These are phyloP conservation scores for Chondrus crispus DNA, from an alignment of 23 red algal species.

Conservation along the genomic window DNA sequence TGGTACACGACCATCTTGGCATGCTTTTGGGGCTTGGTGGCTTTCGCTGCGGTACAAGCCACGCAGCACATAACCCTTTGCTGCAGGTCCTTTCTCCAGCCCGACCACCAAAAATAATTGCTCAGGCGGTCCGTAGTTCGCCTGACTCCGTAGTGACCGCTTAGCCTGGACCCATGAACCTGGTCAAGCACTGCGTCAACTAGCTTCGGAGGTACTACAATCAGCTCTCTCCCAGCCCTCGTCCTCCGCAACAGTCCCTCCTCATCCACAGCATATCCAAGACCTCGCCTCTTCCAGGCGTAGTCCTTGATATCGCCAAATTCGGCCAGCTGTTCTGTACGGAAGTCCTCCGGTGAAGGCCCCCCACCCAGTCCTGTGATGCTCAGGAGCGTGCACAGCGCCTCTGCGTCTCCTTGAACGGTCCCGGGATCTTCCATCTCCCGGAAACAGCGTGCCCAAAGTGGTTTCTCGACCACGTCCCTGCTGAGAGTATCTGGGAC, in stretches of 20 bases:
- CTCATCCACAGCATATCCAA: conserved; percentile 12
- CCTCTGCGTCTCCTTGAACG: too few species aligned
- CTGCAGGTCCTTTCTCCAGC: neutral
- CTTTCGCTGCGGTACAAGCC: neutral
- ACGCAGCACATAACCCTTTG: neutral
- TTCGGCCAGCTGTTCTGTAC: too few species aligned
- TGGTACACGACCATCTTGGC: neutral
- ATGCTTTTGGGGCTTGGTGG: neutral
- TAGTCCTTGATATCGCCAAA: too few species aligned
- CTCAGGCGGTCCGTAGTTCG: neutral
- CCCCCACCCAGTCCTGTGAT: too few species aligned
- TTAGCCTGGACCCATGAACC: neutral
- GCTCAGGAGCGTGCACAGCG: too few species aligned
- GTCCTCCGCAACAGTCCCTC: neutral
- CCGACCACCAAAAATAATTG: neutral
- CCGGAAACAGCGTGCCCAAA: neutral
- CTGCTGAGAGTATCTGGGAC: neutral
- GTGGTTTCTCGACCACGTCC: neutral
- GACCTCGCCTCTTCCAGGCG: too few species aligned
- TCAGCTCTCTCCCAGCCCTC: neutral
- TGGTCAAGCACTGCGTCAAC: neutral
- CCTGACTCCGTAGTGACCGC: neutral
- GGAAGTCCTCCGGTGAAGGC: too few species aligned
- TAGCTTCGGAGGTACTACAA: neutral
- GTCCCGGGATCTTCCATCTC: neutral